These are phyloP conservation scores for Chytriomyces sp. DNA, from an alignment of 192 early-diverging fungal genomes.

Conservation along the genomic window DNA sequence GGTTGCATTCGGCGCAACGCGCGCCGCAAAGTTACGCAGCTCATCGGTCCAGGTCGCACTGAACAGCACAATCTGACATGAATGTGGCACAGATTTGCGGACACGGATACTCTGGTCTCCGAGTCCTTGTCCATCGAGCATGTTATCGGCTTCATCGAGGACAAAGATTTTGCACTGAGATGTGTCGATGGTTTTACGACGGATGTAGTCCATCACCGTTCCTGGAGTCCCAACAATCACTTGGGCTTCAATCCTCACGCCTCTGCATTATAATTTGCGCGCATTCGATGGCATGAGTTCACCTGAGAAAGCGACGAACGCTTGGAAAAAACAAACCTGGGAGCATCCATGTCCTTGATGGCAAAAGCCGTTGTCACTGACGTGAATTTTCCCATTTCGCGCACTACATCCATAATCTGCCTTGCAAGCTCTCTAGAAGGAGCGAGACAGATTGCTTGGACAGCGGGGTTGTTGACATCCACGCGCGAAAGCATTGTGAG, in stretches of 20 bases:
- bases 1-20: conserved; percentile 86
- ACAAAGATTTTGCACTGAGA: conserved; percentile 80
- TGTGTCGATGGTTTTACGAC: conserved; percentile 65
- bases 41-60: conserved; percentile 90
- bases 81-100: conserved; percentile 78
- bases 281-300: neutral
- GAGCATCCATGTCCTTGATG: conserved; percentile 69
- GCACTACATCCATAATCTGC: conserved; percentile 91
- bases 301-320: conserved; percentile 3
- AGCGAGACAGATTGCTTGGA: conserved; percentile 88
- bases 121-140: conserved; percentile 81
- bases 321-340: conserved; percentile 51
- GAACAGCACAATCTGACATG: conserved; percentile 88
- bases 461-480: conserved; percentile 65
- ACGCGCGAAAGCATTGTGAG: conserved; percentile 91
- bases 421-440: conserved; percentile 93
- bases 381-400: conserved; percentile 92
- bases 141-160: conserved; percentile 98
- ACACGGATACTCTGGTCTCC: conserved; percentile 87
- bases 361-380: conserved; percentile 73
- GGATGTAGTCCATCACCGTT: conserved; percentile 79
- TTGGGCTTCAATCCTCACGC: conserved; percentile 72
- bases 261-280: conserved; percentile 31
- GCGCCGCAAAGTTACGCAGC: conserved; percentile 76
- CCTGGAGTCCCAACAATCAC: conserved; percentile 95